Evolutionary conservation across 352 stramenopile genomes (phyloP).

Genomic region (Phytophthora sp.): DNA sequence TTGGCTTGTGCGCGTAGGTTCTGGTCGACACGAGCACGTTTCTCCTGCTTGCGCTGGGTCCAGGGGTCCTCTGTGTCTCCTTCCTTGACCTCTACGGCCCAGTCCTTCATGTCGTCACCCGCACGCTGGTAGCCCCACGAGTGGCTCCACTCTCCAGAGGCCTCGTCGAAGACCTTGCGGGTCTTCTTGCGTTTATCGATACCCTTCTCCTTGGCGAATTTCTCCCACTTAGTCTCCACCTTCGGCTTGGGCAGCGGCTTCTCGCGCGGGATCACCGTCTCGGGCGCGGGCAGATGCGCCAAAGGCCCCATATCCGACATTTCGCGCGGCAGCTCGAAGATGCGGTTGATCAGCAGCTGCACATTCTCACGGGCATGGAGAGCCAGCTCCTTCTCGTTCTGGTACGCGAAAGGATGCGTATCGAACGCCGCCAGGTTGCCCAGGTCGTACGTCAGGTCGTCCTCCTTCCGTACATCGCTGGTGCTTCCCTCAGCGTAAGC

Average conservation of each 20-base stretch:
- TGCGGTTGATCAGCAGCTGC: slow-evolving; percentile 93
- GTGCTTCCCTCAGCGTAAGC: slow-evolving; percentile 67
- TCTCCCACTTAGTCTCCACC: slow-evolving; percentile 98
- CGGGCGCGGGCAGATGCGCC: slow-evolving; percentile 72
- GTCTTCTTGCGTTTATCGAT: slow-evolving; percentile 97
- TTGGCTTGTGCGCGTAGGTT: slow-evolving; percentile 89
- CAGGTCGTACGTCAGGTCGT: slow-evolving; percentile 90
- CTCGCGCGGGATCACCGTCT: slow-evolving; percentile 82
- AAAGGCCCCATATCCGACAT: slow-evolving; percentile 94
- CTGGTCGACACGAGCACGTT: slow-evolving; percentile 92
- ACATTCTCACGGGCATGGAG: slow-evolving; percentile 92
- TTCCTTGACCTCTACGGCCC: slow-evolving; percentile 94
- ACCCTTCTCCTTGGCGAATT: slow-evolving; percentile 98
- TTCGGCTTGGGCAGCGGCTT: slow-evolving; percentile 93
- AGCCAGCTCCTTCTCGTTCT: slow-evolving; percentile 90
- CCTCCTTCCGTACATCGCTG: slow-evolving; percentile 78
- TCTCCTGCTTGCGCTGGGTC: slow-evolving; percentile 93
- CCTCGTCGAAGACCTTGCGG: slow-evolving; percentile 97
- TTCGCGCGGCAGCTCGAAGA: slow-evolving; percentile 93
- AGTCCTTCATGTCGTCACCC: slow-evolving; percentile 90
- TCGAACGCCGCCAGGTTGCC: slow-evolving; percentile 91
- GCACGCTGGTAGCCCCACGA: slow-evolving; percentile 93
- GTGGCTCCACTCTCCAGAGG: slow-evolving; percentile 92
- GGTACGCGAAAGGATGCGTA: slow-evolving; percentile 84
- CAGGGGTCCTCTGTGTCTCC: slow-evolving; percentile 95